These are phyloP conservation scores for Ettlia oleoabundans DNA, from an alignment of 139 green algal species.

Conservation along the genomic window DNA sequence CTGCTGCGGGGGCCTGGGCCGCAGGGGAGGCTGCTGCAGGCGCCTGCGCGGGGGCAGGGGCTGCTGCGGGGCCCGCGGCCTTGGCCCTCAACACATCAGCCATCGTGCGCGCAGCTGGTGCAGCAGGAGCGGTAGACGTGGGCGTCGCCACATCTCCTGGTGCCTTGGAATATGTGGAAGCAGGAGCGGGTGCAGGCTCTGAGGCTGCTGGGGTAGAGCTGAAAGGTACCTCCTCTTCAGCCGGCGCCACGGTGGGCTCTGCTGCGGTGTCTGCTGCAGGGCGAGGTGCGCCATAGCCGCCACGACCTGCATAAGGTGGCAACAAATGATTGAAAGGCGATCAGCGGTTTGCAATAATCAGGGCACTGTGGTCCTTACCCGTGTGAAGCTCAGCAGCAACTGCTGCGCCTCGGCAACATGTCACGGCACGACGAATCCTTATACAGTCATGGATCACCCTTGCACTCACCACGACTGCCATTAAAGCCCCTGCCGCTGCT, in stretches of 20 bases:
- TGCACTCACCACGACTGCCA: conserved; percentile 18
- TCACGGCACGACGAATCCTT: no score
- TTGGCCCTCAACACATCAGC: conserved; percentile 51
- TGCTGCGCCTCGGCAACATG: no score
- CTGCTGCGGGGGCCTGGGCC: conserved; percentile 14
- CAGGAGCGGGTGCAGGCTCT: conserved; percentile 9
- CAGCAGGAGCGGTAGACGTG: not conserved
- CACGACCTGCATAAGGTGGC: no score
- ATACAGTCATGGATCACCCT: no score
- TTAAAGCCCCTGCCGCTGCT: not conserved
- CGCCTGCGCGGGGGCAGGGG: conserved; percentile 22
- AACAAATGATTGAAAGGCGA: no score
- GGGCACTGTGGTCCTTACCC: no score
- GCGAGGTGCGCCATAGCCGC: not conserved
- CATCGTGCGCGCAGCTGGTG: conserved; percentile 40
- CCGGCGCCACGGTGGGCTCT: conserved; percentile 5
- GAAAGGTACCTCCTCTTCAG: conserved; percentile 35
- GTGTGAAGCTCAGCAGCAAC: no score
- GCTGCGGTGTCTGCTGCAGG: conserved; percentile 19
- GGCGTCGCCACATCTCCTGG: conserved; percentile 1
- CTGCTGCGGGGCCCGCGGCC: not conserved
- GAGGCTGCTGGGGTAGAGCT: conserved; percentile 17
- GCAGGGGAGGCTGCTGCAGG: conserved; percentile 21
- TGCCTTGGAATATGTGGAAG: conserved; percentile 33
- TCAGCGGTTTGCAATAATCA: no score